Conservation (phyloP, 257 asterid species). For the Ehretia macrophylla region DNA sequence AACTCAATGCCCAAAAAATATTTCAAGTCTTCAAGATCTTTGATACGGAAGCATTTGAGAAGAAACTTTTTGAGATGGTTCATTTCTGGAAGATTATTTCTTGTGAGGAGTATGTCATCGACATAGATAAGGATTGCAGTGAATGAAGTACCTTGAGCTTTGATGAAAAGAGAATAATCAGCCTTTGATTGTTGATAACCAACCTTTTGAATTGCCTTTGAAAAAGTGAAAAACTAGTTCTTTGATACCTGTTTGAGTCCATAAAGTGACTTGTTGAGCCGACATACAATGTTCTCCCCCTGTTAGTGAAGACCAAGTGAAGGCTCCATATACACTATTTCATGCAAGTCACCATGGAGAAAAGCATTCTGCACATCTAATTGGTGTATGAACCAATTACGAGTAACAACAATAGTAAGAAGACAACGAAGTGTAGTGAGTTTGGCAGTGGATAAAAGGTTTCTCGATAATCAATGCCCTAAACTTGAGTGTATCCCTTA, state of each 20-base stretch:
- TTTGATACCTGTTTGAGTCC: neutral
- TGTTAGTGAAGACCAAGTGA: conserved; percentile 5
- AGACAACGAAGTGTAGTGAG: conserved; percentile 6
- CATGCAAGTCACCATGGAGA: conserved; percentile 5
- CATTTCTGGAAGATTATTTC: conserved; percentile 5
- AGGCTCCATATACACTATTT: conserved; percentile 8
- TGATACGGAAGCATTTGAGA: neutral
- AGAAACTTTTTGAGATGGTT: neutral
- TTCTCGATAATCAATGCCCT: neutral
- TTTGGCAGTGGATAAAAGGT: conserved; percentile 2
- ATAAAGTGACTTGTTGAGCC: conserved; percentile 2
- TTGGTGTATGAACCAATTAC: neutral
- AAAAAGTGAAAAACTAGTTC: conserved; percentile 4
- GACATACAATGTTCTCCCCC: conserved; percentile 2
- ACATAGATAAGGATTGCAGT: neutral
- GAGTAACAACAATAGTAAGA: neutral
- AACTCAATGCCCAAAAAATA: conserved; percentile 6
- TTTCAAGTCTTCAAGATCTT: conserved; percentile 2
- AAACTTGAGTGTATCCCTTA: conserved; percentile 7
- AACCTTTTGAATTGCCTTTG: conserved; percentile 3
- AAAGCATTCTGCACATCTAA: conserved; percentile 4
- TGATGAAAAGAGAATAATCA: conserved; percentile 12
- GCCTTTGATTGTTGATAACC: conserved; percentile 15
- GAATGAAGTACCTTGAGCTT: conserved; percentile 1
- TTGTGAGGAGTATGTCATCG: neutral